These are phyloP conservation scores for Athelia sp. DNA, from an alignment of 1,284 basidiomycete genomes.

Conservation along the genomic window DNA sequence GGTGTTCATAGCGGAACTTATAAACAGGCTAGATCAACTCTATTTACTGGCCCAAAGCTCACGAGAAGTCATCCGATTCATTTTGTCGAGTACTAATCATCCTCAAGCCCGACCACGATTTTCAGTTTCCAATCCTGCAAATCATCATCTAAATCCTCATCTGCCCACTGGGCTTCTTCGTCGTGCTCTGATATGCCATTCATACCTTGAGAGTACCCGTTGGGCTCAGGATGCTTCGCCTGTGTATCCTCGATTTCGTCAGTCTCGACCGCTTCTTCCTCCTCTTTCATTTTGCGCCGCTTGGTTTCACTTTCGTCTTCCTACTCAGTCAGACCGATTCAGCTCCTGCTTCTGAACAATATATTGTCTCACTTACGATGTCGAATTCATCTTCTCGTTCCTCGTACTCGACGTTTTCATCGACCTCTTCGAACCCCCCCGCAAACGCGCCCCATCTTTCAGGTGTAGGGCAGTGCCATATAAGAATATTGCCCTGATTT, in stretches of 20 bases:
- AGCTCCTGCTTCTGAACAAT: background rate
- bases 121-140: constrained; percentile 57
- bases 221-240: constrained; percentile 13
- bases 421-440: constrained; percentile 96
- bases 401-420: constrained; percentile 96
- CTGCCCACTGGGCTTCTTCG: constrained; percentile 64
- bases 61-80: too few species aligned
- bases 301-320: constrained; percentile 80
- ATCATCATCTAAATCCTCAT: constrained; percentile 68
- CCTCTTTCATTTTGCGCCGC: constrained; percentile 71
- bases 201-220: constrained; percentile 19
- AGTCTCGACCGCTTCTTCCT: constrained; percentile 79
- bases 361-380: constrained; percentile 51
- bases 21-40: too few species aligned
- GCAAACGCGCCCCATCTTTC: constrained; percentile 98
- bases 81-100: constrained; percentile 27
- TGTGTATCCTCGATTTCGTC: constrained; percentile 34
- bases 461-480: constrained; percentile 75
- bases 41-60: too few species aligned
- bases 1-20: too few species aligned
- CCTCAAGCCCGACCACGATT: constrained; percentile 47
- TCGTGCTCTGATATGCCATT: constrained; percentile 32
- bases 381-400: constrained; percentile 98
- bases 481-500: constrained; percentile 67
- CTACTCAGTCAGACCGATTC: constrained; percentile 34